Evolutionary conservation across 768 basidiomycete species (phyloP), one percentile per base, ranked within the genome.

Genomic region (Lactarius trivialis): DNA sequence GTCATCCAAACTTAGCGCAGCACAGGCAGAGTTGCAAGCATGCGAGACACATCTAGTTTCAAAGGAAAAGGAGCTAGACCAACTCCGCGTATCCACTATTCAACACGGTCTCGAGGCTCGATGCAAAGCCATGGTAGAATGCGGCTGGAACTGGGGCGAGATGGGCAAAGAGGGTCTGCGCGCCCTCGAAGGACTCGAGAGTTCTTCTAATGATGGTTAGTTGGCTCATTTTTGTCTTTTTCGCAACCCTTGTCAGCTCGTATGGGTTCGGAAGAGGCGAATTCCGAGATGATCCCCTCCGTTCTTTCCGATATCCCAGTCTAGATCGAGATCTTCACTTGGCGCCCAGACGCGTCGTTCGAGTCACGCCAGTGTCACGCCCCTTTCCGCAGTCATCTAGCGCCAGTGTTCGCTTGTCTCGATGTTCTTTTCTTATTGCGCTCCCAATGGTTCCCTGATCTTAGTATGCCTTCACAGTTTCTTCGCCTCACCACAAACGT

Each of bases 11-110:
- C 78, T 90, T 8, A 76, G 76, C 0, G 74, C 82, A 2, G 89
- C 90, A 0, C 91, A 92, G 66, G 76, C 85, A 0, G 88, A 92
- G 65, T 76, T 93, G 21, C 90, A 91, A 68, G 91, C 89, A 9
- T 93, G 91, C 71, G 91, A 93, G 70, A 76, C 81, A 0, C 87
- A 87, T 58, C 78, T 93, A 2, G 85, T 85, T 0, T 62, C 74
- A 30, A 89, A 89, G 70, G 89, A 93, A 70, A 78, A 74, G 21
- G 85, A 85, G 60, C 78, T 91, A 7, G 80, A 80, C 6, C 68
- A 69, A 0, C 74, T 79, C 53, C 78, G 89, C 0, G 71, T 76
- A n/a, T 74, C 74, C n/a, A 77, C 85, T 8, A 77, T 89, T 14
- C 76, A 79, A 7, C 81, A 84, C 48, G 89, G 89, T 0, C 76